Percentiles rank a stretch among this genome's conserved stretches.
These are phyloP conservation scores for Lasiosphaeria ovina DNA, from an alignment of 495 filamentous ascomycete genomes.

Conservation along the genomic window DNA sequence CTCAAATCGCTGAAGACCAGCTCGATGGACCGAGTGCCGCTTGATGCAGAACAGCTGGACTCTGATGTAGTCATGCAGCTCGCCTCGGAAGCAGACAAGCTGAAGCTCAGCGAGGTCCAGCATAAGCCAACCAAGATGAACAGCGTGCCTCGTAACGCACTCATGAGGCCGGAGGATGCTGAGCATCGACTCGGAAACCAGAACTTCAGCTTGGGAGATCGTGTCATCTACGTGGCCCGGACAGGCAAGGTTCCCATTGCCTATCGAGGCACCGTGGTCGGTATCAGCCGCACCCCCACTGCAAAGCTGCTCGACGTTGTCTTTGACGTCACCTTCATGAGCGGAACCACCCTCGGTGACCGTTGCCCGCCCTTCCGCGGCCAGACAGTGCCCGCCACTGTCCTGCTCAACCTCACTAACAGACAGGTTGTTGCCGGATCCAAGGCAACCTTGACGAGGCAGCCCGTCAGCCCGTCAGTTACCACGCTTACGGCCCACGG, in stretches of 20 bases:
- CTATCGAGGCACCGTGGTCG: constrained; percentile 85
- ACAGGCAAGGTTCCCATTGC: constrained; percentile 95
- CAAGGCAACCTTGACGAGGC: constrained; percentile 61
- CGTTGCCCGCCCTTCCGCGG: constrained; percentile 95
- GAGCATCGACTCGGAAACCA: constrained; percentile 88
- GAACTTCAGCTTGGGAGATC: constrained; percentile 79
- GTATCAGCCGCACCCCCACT: constrained; percentile 79
- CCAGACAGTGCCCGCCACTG: constrained; percentile 78
- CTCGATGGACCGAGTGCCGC: constrained; percentile 86
- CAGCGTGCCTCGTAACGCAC: constrained; percentile 76
- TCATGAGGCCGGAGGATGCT: constrained; percentile 88
- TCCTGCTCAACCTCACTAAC: constrained; percentile 83
- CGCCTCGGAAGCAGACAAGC: constrained; percentile 68
- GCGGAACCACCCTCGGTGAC: constrained; percentile 81
- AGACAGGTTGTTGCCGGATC: constrained; percentile 76
- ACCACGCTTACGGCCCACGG: constrained; percentile 57
- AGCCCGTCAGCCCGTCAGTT: constrained; percentile 53
- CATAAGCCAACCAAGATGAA: constrained; percentile 56
- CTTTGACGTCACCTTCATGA: constrained; percentile 94
- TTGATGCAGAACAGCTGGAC: constrained; percentile 94
- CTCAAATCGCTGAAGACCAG: constrained; percentile 85
- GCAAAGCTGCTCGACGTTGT: constrained; percentile 84
- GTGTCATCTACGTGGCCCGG: constrained; percentile 88
- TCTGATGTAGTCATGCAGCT: constrained; percentile 82
- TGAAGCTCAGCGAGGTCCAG: constrained; percentile 47